A percentile compares a stretch with the other conserved stretches of the same genome.
phyloP scores from a whole-genome alignment of 1,284 basidiomycete species.

The Xanthoconium separans region DNA sequence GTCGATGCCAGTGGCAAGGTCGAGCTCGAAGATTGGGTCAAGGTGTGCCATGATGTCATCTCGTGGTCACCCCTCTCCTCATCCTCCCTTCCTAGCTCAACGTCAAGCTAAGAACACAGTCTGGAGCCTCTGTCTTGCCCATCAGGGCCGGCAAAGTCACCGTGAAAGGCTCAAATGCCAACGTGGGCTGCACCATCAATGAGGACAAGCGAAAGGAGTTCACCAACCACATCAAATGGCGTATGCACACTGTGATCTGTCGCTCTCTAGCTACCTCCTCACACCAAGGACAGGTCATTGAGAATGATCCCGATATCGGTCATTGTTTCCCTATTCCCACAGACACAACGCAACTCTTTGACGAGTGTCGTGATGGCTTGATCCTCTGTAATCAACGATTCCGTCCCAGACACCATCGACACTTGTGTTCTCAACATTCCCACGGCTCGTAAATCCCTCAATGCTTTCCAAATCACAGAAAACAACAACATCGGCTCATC shows the following conservation, averaged over 20 bases:
- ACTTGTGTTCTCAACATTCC: slow-evolving; percentile 96
- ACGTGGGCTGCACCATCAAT: slow-evolving; percentile 97
- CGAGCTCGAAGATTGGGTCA: slow-evolving; percentile 98
- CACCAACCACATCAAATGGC: slow-evolving; percentile 95
- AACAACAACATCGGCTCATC: slow-evolving; percentile 98
- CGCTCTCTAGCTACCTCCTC: not conserved
- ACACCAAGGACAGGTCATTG: slow-evolving; percentile 65
- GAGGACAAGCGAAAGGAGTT: slow-evolving; percentile 96
- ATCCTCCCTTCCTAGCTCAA: slow-evolving; percentile 55
- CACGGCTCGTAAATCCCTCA: slow-evolving; percentile 72
- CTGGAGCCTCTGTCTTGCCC: slow-evolving; percentile 55
- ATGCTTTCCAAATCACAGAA: slow-evolving; percentile 98
- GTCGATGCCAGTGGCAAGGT: slow-evolving; percentile 95
- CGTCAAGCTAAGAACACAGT: slow-evolving; percentile 71
- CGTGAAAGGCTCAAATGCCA: slow-evolving; percentile 93
- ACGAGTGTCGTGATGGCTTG: slow-evolving; percentile 94
- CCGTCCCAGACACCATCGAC: slow-evolving; percentile 98
- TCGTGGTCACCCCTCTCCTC: slow-evolving; percentile 15
- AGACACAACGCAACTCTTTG: slow-evolving; percentile 98
- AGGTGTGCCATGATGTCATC: slow-evolving; percentile 52
- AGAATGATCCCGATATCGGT: slow-evolving; percentile 86
- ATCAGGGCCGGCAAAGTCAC: slow-evolving; percentile 89
- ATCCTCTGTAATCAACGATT: slow-evolving; percentile 99
- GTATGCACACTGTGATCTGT: slow-evolving; percentile 40
- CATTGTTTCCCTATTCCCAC: slow-evolving; percentile 90